A percentile compares a stretch with the other conserved stretches of the same genome.
Conservation (phyloP, 805 yeast genomes). For the Wickerhamiella azymoides region DNA sequence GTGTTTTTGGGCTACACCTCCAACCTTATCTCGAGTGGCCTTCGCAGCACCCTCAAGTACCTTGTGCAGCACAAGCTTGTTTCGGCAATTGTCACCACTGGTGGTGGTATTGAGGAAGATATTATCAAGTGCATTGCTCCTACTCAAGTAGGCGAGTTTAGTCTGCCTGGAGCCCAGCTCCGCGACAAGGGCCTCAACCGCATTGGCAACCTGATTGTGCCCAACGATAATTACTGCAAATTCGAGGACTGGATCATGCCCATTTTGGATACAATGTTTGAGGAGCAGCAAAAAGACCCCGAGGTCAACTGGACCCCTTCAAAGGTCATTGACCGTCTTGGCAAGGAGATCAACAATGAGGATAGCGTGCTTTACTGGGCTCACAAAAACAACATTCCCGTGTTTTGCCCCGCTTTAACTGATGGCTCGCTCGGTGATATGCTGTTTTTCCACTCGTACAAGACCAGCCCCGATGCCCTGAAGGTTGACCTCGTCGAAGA, state of each 20-base stretch:
- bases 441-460: conserved; percentile 97
- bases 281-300: conserved; percentile 62
- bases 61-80: conserved; percentile 90
- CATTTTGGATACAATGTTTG: conserved; percentile 67
- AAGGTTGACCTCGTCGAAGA: conserved; percentile 89
- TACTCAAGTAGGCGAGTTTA: conserved; percentile 85
- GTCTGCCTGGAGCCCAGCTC: conserved; percentile 62
- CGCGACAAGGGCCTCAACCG: conserved; percentile 96
- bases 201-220: conserved; percentile 92
- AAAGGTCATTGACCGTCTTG: conserved; percentile 77
- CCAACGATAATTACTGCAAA: conserved; percentile 93
- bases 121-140: conserved; percentile 93
- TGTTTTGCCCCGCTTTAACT: conserved; percentile 93
- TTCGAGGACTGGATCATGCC: conserved; percentile 99
- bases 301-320: conserved; percentile 84
- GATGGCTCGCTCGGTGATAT: conserved; percentile 98
- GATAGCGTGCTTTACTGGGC: conserved; percentile 94
- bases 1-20: conserved; percentile 95
- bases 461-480: conserved; percentile 78
- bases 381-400: conserved; percentile 88
- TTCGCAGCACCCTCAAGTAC: conserved; percentile 78
- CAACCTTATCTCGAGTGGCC: conserved; percentile 85
- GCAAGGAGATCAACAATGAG: conserved; percentile 91
- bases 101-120: conserved; percentile 98
- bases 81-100: conserved; percentile 89